These are phyloP conservation scores for Cunninghamia lanceolata DNA, from an alignment of 75 land plant genomes.

Conservation along the genomic window DNA sequence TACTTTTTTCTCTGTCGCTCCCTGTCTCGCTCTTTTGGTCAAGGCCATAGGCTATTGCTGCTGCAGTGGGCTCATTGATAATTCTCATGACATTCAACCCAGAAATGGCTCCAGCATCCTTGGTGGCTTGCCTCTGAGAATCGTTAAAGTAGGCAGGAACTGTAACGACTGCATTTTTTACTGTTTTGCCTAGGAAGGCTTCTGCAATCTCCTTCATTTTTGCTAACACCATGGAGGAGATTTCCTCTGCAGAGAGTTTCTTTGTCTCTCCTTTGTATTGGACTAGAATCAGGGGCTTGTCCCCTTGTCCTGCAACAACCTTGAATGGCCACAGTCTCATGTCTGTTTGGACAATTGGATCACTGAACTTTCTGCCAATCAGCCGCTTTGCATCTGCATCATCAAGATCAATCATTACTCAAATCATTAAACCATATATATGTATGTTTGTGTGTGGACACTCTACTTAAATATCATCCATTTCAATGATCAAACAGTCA, in stretches of 20 bases:
- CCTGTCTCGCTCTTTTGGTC: constrained; percentile 25
- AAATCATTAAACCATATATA: too few relatives aligned
- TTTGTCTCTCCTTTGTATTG: constrained; percentile 40
- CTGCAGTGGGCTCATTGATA: constrained; percentile 44
- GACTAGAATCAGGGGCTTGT: constrained; percentile 45
- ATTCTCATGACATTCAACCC: constrained; percentile 33
- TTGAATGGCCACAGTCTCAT: constrained; percentile 44
- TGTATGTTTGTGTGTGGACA: too few relatives aligned
- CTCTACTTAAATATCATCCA: too few relatives aligned
- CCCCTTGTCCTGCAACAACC: constrained; percentile 38
- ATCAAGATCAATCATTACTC: not conserved
- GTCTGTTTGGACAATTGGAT: constrained; percentile 41
- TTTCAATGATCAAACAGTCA: too few relatives aligned
- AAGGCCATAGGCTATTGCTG: constrained; percentile 40
- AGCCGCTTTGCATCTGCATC: constrained; percentile 20
- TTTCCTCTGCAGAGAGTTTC: constrained; percentile 48
- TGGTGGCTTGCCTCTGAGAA: constrained; percentile 34
- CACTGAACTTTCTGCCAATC: constrained; percentile 24
- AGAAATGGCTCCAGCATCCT: constrained; percentile 39
- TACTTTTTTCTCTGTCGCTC: constrained; percentile 20
- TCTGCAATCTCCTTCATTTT: constrained; percentile 59
- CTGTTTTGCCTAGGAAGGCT: constrained; percentile 33
- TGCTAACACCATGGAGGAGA: constrained; percentile 39
- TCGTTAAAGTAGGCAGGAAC: constrained; percentile 43
- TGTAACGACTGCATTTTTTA: constrained; percentile 52